A percentile compares a stretch with the other conserved stretches of the same genome.
These are phyloP conservation scores for Naganishia antarctica DNA, from an alignment of 768 basidiomycete species.

Conservation along the genomic window DNA sequence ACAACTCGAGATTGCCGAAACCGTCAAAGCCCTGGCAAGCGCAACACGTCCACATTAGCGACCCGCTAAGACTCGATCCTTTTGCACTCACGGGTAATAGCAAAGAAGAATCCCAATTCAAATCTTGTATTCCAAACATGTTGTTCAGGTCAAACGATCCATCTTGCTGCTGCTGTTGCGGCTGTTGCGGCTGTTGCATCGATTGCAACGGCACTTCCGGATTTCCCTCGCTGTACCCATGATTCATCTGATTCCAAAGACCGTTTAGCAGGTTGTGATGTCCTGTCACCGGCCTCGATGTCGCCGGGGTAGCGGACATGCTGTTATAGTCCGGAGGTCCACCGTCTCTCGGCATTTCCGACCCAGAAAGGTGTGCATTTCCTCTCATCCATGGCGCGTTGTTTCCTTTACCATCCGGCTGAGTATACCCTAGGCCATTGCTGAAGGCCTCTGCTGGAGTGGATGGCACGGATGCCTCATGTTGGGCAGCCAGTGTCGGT, in stretches of 20 bases:
- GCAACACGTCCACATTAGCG: not conserved
- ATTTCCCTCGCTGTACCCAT: constrained; percentile 13
- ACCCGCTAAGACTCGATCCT: not conserved
- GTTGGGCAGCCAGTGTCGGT: constrained; percentile 13
- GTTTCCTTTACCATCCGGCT: constrained; percentile 6
- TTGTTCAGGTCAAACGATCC: not conserved
- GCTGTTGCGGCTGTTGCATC: not conserved
- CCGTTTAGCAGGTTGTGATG: constrained; percentile 23
- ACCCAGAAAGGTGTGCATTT: not conserved
- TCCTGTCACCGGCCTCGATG: not conserved
- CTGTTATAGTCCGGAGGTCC: not conserved
- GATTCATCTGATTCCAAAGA: constrained; percentile 17
- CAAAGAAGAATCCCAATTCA: constrained; percentile 28
- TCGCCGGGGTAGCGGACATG: constrained; percentile 1
- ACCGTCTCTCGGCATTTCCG: not conserved
- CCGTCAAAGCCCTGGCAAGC: constrained; percentile 25
- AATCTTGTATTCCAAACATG: constrained; percentile 26
- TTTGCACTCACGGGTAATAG: constrained; percentile 25
- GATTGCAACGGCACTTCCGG: constrained; percentile 3
- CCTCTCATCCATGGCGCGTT: not conserved
- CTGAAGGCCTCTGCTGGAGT: not conserved
- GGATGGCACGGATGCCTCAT: constrained; percentile 11
- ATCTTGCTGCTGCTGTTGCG: not conserved
- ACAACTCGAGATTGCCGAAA: constrained; percentile 28
- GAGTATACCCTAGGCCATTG: not conserved